Base-by-base conservation (phyloP, 164 flowering plant species). In the Chloranthus sessilifolius region DNA sequence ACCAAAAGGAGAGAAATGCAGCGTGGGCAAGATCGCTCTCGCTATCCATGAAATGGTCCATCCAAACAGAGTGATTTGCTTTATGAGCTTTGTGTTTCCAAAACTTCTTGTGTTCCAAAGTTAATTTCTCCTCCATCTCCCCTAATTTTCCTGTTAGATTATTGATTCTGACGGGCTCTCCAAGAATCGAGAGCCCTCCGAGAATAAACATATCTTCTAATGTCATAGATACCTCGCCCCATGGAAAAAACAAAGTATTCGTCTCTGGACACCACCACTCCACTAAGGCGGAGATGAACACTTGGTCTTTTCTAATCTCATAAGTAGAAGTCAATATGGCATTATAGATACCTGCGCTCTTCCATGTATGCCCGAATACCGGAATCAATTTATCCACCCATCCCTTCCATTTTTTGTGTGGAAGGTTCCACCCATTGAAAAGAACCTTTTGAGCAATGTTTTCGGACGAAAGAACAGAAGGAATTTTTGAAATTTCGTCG, bases 161-260 rank as follows among this genome's bases (percentile, higher is more conserved):
- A n/a, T n/a, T n/a, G 11, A 4, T 29, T 2, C 34, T 55, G 8
- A 58, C 62, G 16, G 62, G 47, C 20, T 44, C 61, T 29, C 76
- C 72, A 16, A 63, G 27, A 52, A 67, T 61, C 22, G 73, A 47
- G 36, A 33, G 66, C 0, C 73, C 71, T 1, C 76, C 71, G 5
- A 75, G 47, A 38, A 75, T 50, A 29, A 68, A 35, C 45, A 63
- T 15, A 52, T 75, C 76, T 30, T 70, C 75, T 2, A 72, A 27
- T 0, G 73, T 70, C 1, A 72, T 31, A 0, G 71, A 64, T 1
- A 66, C 64, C 25, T 71, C 74, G 1, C 80, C 80, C 74, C 80
- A 76, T 11, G 64, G 67, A 41, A 76, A 65, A 2, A 72, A 29
- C 20, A 76, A 76, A 0, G 67, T 49, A 20, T 64, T 71, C 1